Base-by-base conservation (phyloP, 2,329 filamentous ascomycete species). In the Hirsutella thompsonii region DNA sequence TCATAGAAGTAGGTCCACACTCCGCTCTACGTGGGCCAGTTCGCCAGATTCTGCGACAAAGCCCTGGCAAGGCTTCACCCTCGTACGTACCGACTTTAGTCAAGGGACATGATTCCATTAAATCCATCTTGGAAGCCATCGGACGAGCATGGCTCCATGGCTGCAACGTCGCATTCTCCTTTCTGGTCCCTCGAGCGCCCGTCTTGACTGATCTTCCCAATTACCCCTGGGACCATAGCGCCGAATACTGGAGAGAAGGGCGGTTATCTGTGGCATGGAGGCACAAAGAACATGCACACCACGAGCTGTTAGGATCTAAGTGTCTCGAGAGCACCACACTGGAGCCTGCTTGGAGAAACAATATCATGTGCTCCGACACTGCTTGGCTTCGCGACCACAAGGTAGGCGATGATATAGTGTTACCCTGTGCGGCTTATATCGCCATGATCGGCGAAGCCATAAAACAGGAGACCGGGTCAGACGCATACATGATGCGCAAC, bases 361-460 rank as follows among this genome's bases (percentile, higher is more conserved):
- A 65, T 2, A 44, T 71, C 0, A 49, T 53, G 3, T 43, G 61
- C 1, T 50, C 53, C 1, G 57, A 70, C 26, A 45, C 62, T 0
- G 56, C 63, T 0, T 74, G 69, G 70, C 42, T 72, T 2, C 40
- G 44, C 0, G 63, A 69, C 37, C 67, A 74, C 46, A 56, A 56
- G 38, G 43, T 72, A 5, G 52, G 58, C 8, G 49, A 51, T 0
- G 50, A 64, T 13, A 49, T 64, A 5, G 49, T 72, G 0, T 65
- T 69, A 26, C 68, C 68, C 0, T 57, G 46, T 14, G 62, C 67
- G 2, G 65, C 55, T 0, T 70, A 65, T 42, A 44, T 69, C 1
- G 52, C 57, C 8, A 66, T 70, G 55, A 61, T 57, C 2, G 58
- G 61, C 1, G 66, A 69, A 45, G 67, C 66, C 4, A 52, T 53